These are phyloP conservation scores for Zygosaccharomyces bisporus DNA, from an alignment of 805 yeast species.

Conservation along the genomic window DNA sequence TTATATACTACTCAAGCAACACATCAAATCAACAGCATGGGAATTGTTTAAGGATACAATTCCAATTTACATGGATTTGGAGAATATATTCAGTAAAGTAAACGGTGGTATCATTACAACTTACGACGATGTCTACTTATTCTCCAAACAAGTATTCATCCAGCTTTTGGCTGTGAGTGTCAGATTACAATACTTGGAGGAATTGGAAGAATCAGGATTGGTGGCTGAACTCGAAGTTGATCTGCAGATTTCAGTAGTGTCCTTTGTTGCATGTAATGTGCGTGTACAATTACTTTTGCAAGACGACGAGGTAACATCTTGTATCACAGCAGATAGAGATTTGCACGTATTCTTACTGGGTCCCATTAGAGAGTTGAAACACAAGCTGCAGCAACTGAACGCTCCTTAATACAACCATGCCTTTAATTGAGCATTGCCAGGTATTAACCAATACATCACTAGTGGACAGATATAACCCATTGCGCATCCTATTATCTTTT, in stretches of 20 bases:
- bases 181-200: conserved; percentile 17
- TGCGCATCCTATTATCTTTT: conserved; percentile 65
- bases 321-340: conserved; percentile 14
- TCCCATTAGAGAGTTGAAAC: conserved; percentile 20
- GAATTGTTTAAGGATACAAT: conserved; percentile 38
- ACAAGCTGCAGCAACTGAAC: conserved; percentile 18
- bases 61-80: conserved; percentile 31
- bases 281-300: conserved; percentile 20
- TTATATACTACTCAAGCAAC: conserved; percentile 36
- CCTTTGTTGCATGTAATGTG: conserved; percentile 11
- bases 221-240: conserved; percentile 23
- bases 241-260: conserved; percentile 18
- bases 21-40: conserved; percentile 32
- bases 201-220: conserved; percentile 15
- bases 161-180: conserved; percentile 16
- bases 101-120: conserved; percentile 16
- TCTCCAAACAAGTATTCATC: conserved; percentile 28
- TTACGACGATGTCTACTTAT: conserved; percentile 24
- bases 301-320: conserved; percentile 20
- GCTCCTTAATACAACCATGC: conserved; percentile 11
- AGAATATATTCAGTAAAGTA: conserved; percentile 18
- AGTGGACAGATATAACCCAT: conserved; percentile 56
- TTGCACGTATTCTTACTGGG: conserved; percentile 25
- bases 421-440: conserved; percentile 13
- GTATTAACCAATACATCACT: conserved; percentile 41